Evolutionary conservation across 805 yeast species (phyloP).

Genomic region (Komagataella ulmi): DNA sequence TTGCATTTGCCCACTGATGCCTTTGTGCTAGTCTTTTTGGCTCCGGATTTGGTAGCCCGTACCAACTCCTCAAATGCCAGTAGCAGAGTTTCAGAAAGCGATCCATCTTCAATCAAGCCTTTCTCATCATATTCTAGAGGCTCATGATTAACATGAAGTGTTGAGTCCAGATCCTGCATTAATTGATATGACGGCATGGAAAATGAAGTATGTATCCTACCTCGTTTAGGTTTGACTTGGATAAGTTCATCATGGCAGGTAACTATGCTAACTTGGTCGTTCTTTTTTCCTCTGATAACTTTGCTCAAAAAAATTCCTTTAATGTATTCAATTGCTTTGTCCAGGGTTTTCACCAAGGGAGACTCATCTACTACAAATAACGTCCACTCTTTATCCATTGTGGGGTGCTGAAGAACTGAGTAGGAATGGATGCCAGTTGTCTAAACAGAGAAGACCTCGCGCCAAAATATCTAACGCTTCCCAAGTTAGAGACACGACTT

Average conservation of each 20-base stretch:
- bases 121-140: slow-evolving; percentile 4
- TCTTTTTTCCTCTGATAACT: slow-evolving; percentile 12
- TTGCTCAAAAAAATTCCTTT: slow-evolving; percentile 22
- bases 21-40: neutral
- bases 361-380: slow-evolving; percentile 36
- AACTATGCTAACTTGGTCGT: slow-evolving; percentile 12
- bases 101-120: slow-evolving; percentile 10
- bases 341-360: slow-evolving; percentile 26
- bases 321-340: slow-evolving; percentile 25
- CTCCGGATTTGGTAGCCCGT: slow-evolving; percentile 1
- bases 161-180: slow-evolving; percentile 4
- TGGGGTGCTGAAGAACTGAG: neutral
- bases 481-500: neutral
- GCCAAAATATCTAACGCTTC: neutral
- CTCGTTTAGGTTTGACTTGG: slow-evolving; percentile 10
- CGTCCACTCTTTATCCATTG: slow-evolving; percentile 10
- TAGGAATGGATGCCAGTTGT: neutral
- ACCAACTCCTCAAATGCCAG: slow-evolving; percentile 9
- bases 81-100: slow-evolving; percentile 13
- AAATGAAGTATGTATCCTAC: slow-evolving; percentile 7
- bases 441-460: neutral
- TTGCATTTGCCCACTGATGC: slow-evolving; percentile 1
- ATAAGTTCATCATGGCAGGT: slow-evolving; percentile 14
- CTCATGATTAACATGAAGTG: slow-evolving; percentile 7
- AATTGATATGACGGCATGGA: slow-evolving; percentile 7